A percentile compares a stretch with the other conserved stretches of the same genome.
These are phyloP conservation scores for Sclerospora graminicola DNA, from an alignment of 352 stramenopile genomes.

Conservation along the genomic window DNA sequence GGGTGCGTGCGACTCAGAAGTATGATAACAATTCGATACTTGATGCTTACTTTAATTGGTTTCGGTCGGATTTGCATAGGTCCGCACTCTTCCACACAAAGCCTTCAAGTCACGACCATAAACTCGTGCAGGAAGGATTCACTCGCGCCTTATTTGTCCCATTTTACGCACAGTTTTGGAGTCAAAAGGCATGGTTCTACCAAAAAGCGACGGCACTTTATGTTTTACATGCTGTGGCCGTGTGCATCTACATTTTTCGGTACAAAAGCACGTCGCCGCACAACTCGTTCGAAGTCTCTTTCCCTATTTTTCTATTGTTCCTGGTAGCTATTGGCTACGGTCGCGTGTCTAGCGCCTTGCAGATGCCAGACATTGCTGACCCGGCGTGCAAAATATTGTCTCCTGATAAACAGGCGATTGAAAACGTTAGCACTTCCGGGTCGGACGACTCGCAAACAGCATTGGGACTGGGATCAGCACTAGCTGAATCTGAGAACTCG, in stretches of 20 bases:
- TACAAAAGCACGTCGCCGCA: conserved; percentile 34
- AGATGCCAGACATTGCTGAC: conserved; percentile 39
- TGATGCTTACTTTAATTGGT: background rate
- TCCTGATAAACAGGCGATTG: conserved; percentile 23
- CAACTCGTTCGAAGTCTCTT: conserved; percentile 60
- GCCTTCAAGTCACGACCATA: conserved; percentile 68
- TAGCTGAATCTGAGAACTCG: conserved; percentile 71
- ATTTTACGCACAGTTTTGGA: conserved; percentile 65
- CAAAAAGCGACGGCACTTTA: conserved; percentile 48
- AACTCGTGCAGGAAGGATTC: conserved; percentile 66
- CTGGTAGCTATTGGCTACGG: conserved; percentile 70
- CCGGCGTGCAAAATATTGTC: conserved; percentile 50
- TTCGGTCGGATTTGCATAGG: conserved; percentile 11
- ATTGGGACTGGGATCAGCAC: conserved; percentile 39
- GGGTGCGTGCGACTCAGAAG: too few species aligned
- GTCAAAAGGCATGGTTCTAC: conserved; percentile 65
- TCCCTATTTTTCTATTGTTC: conserved; percentile 43
- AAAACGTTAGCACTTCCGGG: conserved; percentile 8
- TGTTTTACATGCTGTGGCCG: conserved; percentile 30
- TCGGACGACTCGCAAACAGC: conserved; percentile 16
- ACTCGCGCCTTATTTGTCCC: conserved; percentile 58
- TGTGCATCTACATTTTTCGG: conserved; percentile 43
- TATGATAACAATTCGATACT: too few species aligned
- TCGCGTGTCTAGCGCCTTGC: conserved; percentile 59
- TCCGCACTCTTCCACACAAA: conserved; percentile 84